Evolutionary conservation across 2,329 filamentous ascomycete species (phyloP).

Genomic region (Cladophialophora bantiana): DNA sequence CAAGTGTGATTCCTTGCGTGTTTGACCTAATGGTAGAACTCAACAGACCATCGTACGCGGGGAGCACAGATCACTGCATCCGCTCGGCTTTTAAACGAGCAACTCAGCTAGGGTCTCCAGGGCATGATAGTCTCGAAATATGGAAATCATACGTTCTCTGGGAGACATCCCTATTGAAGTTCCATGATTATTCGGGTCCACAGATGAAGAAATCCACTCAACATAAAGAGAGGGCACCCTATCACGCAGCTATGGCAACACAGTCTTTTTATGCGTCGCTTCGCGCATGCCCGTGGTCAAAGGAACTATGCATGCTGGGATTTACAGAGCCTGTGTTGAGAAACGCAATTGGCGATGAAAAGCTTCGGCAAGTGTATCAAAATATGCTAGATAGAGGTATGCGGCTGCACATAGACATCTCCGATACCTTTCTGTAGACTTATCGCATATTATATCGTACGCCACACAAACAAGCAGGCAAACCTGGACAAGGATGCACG

Average conservation of each 20-base stretch:
- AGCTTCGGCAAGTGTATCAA: constrained; percentile 34
- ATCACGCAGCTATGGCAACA: constrained; percentile 47
- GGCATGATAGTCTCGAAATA: constrained; percentile 52
- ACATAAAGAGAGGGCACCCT: constrained; percentile 37
- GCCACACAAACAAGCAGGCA: not conserved
- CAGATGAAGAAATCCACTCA: not conserved
- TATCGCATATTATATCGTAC: not conserved
- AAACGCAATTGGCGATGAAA: constrained; percentile 26
- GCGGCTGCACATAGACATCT: constrained; percentile 34
- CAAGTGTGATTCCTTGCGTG: constrained; percentile 45
- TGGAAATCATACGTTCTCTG: constrained; percentile 63
- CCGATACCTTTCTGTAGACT: constrained; percentile 16
- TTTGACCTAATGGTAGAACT: constrained; percentile 65
- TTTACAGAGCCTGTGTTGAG: constrained; percentile 55
- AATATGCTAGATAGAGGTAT: constrained; percentile 36
- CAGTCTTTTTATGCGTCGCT: constrained; percentile 64
- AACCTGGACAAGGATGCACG: not conserved
- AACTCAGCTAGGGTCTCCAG: constrained; percentile 39
- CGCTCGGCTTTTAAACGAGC: constrained; percentile 64
- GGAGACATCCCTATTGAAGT: constrained; percentile 47
- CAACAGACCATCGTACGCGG: constrained; percentile 50
- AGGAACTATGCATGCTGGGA: constrained; percentile 65
- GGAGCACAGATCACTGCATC: constrained; percentile 59
- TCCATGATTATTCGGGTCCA: not conserved
- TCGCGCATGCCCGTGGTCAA: constrained; percentile 67